Evolutionary conservation across 345 rosid species (phyloP).

Genomic region (Crucihimalaya himalaica): DNA sequence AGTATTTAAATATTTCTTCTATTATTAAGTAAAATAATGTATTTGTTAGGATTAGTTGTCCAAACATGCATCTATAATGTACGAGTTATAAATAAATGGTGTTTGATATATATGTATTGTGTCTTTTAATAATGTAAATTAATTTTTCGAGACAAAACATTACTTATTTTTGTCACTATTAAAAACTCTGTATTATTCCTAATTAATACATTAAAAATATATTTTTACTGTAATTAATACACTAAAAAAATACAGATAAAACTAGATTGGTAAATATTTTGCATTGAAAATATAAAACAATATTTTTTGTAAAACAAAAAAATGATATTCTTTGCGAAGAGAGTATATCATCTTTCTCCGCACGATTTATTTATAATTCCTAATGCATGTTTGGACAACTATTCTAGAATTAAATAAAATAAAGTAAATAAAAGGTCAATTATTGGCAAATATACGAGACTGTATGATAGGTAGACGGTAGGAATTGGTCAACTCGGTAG

Average conservation of each 20-base stretch:
- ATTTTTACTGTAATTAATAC: too few species aligned
- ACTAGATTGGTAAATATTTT: too few species aligned
- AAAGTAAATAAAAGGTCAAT: background rate
- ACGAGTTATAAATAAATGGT: background rate
- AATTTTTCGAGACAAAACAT: too few species aligned
- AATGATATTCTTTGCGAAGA: too few species aligned
- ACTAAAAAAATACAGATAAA: too few species aligned
- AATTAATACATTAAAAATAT: too few species aligned
- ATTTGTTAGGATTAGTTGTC: slow-evolving; percentile 7
- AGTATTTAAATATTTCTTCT: background rate
- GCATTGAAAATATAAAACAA: too few species aligned
- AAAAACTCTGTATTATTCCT: too few species aligned
- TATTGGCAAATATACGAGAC: background rate
- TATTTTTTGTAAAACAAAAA: too few species aligned
- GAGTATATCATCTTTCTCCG: background rate
- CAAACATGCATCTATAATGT: slow-evolving; percentile 16
- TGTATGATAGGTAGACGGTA: slow-evolving; percentile 3
- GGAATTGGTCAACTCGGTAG: slow-evolving; percentile 15
- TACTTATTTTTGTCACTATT: too few species aligned
- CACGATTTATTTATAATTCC: too few species aligned
- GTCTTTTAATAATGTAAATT: too few species aligned
- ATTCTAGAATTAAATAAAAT: background rate
- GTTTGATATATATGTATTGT: background rate
- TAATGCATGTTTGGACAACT: background rate
- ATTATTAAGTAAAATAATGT: slow-evolving; percentile 12